Percentiles rank a stretch among this genome's conserved stretches.
phyloP scores from a whole-genome alignment of 1,284 basidiomycete genomes.

The Ustilago trichophora region DNA sequence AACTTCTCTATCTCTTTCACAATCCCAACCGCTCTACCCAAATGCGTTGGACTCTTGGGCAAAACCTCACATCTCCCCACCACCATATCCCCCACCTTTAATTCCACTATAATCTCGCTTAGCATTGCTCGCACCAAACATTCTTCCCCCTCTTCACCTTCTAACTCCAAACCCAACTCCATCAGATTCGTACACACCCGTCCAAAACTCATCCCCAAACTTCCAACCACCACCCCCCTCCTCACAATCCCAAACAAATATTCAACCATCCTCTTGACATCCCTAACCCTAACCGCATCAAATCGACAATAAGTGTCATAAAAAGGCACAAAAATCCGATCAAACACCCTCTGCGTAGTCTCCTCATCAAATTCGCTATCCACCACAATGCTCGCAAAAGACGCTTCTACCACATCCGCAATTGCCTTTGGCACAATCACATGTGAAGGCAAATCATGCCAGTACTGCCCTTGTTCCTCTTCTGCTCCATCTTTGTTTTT shows the following conservation, averaged over 20 bases:
- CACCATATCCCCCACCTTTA: neutral
- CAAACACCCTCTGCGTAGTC: conserved; percentile 10
- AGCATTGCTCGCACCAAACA: conserved; percentile 3
- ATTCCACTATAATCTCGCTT: neutral
- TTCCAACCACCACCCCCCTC: neutral
- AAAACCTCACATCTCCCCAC: neutral
- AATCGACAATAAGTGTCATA: conserved; percentile 17
- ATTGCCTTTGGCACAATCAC: conserved; percentile 31
- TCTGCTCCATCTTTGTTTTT: neutral
- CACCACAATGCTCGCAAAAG: conserved; percentile 46
- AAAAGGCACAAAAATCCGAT: conserved; percentile 26
- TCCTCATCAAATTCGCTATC: conserved; percentile 39
- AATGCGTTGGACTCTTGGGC: neutral
- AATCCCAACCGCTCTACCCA: neutral
- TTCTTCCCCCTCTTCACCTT: conserved; percentile 2
- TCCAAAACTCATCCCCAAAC: neutral
- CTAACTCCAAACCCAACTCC: neutral
- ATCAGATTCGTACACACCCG: neutral
- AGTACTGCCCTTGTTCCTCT: conserved; percentile 1
- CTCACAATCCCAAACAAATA: neutral
- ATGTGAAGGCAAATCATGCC: too few species aligned
- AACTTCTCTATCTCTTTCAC: neutral
- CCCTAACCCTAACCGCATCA: conserved; percentile 9
- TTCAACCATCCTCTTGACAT: conserved; percentile 8
- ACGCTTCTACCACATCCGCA: conserved; percentile 49